A percentile compares a stretch with the other conserved stretches of the same genome.
Conservation (phyloP, 148 eudicot genomes). For the Camellia japonica region DNA sequence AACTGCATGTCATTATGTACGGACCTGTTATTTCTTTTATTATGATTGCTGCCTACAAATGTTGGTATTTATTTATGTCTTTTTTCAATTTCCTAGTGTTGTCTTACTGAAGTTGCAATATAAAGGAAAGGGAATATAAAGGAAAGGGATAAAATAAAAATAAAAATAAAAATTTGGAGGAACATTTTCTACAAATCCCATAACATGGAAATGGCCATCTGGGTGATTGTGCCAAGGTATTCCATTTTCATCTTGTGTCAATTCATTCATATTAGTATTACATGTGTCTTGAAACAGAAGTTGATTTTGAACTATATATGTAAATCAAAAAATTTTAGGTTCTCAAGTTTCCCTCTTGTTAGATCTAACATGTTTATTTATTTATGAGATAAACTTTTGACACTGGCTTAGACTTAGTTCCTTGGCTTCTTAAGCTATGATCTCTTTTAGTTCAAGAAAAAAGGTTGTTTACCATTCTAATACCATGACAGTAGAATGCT, state of each 20-base stretch:
- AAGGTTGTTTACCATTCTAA: not conserved
- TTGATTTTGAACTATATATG: not conserved
- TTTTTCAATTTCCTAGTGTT: no score
- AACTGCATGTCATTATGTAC: no score
- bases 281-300: not conserved
- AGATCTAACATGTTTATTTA: not conserved
- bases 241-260: not conserved
- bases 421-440: not conserved
- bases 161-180: no score
- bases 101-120: no score
- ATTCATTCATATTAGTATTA: not conserved
- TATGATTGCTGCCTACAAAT: no score
- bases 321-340: not conserved
- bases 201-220: no score
- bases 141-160: no score
- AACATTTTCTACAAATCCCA: no score
- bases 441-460: not conserved
- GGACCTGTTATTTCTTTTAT: no score
- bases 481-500: not conserved
- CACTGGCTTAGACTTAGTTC: conserved; percentile 7
- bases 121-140: no score
- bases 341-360: not conserved
- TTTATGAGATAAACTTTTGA: not conserved
- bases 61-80: no score
- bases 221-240: conserved; percentile 71